Conservation (phyloP, 768 basidiomycete genomes). For the Mycena rosella region DNA sequence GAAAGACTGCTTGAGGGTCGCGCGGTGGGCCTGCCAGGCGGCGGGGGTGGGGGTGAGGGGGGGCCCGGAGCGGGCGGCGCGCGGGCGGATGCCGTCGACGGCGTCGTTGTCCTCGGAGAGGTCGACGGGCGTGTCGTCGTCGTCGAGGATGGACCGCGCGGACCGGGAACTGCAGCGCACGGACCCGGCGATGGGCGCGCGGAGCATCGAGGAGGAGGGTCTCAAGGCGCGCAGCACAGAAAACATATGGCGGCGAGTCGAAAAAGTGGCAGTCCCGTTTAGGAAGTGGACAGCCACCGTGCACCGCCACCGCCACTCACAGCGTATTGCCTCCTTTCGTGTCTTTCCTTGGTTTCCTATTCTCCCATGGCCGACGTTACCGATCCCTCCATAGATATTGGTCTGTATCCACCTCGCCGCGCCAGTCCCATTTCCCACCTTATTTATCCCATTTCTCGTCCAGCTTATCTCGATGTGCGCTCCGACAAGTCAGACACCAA, state of each 20-base stretch:
- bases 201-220: too few species aligned
- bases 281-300: not conserved
- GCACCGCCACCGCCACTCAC: too few species aligned
- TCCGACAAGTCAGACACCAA: slow-evolving; percentile 88
- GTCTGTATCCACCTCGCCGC: slow-evolving; percentile 52
- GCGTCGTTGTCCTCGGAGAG: slow-evolving; percentile 65
- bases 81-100: slow-evolving; percentile 57
- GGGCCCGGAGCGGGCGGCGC: slow-evolving; percentile 53
- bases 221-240: not conserved
- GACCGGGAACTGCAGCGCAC: slow-evolving; percentile 4
- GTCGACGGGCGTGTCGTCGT: slow-evolving; percentile 59
- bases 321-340: too few species aligned
- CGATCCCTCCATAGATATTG: slow-evolving; percentile 79
- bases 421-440: slow-evolving; percentile 20
- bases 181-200: too few species aligned
- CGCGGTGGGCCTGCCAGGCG: slow-evolving; percentile 64
- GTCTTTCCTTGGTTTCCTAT: slow-evolving; percentile 13
- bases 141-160: slow-evolving; percentile 61
- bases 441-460: slow-evolving; percentile 14
- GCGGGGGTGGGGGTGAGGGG: slow-evolving; percentile 58
- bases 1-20: slow-evolving; percentile 64
- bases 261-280: too few species aligned
- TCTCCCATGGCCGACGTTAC: slow-evolving; percentile 81
- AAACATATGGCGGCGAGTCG: too few species aligned
- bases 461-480: slow-evolving; percentile 92